A percentile compares a stretch with the other conserved stretches of the same genome.
phyloP scores from a whole-genome alignment of 1,284 basidiomycete species.

The Boletus holoroseus region DNA sequence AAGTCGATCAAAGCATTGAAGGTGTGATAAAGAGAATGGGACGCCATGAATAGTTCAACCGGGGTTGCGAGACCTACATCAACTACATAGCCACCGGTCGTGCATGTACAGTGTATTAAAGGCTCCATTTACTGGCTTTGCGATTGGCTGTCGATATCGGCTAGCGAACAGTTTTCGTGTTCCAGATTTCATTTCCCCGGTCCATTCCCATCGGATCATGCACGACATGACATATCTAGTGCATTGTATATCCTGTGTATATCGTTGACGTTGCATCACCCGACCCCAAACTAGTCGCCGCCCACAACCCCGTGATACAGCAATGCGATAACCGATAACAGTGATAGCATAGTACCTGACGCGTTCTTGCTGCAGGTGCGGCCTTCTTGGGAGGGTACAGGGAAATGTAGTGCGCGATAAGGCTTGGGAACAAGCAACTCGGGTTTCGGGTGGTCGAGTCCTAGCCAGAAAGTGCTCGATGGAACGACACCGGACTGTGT shows the following conservation, averaged over 20 bases:
- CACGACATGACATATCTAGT: neutral
- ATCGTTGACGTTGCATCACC: too few relatives aligned
- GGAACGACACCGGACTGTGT: neutral
- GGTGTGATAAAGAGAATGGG: slow-evolving; percentile 42
- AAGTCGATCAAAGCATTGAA: slow-evolving; percentile 78
- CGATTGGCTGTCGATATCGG: neutral
- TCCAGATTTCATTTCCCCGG: neutral
- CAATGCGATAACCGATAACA: neutral
- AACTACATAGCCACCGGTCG: neutral
- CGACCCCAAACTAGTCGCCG: neutral
- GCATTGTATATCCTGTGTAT: neutral
- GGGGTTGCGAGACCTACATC: neutral
- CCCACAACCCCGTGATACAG: neutral
- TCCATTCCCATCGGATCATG: neutral
- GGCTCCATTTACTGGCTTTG: too few relatives aligned
- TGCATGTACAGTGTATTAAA: neutral
- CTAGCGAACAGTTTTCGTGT: neutral
- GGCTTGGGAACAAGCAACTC: neutral
- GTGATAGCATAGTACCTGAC: neutral
- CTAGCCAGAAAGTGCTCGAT: neutral
- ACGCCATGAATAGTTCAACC: neutral
- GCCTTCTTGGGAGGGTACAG: neutral
- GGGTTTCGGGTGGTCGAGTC: neutral
- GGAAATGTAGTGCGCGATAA: neutral
- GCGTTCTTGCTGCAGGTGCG: neutral